Conservation (phyloP, 495 filamentous ascomycete species). For the Xeromyces bisporus region DNA sequence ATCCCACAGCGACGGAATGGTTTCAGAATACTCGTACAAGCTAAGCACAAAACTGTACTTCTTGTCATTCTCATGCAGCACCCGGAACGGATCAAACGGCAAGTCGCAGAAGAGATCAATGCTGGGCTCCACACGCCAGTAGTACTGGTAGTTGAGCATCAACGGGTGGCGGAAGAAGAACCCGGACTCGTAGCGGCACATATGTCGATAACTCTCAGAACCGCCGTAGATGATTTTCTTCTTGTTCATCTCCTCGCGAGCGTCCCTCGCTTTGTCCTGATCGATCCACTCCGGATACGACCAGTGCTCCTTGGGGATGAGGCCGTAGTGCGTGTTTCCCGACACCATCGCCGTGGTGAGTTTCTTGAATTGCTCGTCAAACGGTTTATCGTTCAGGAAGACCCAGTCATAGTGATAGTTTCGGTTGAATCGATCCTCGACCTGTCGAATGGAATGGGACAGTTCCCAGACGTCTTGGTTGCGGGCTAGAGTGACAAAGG, state of each 20-base stretch:
- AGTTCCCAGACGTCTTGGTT: slow-evolving; percentile 95
- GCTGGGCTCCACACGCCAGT: slow-evolving; percentile 85
- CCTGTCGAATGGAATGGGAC: slow-evolving; percentile 76
- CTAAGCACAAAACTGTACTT: slow-evolving; percentile 83
- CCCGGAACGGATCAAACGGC: slow-evolving; percentile 68
- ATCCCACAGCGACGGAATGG: slow-evolving; percentile 91
- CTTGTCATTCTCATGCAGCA: slow-evolving; percentile 75
- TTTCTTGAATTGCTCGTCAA: slow-evolving; percentile 82
- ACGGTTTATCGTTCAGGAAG: slow-evolving; percentile 89
- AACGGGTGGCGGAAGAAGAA: slow-evolving; percentile 81
- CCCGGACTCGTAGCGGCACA: slow-evolving; percentile 86
- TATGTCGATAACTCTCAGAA: slow-evolving; percentile 78
- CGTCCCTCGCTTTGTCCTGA: slow-evolving; percentile 63
- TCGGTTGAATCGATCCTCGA: slow-evolving; percentile 94
- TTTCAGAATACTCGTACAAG: slow-evolving; percentile 89
- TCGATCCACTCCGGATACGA: slow-evolving; percentile 79
- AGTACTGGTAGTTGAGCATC: slow-evolving; percentile 76
- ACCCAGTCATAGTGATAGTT: slow-evolving; percentile 98
- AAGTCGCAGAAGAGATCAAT: slow-evolving; percentile 80
- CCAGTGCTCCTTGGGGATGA: slow-evolving; percentile 75
- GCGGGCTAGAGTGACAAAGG: slow-evolving; percentile 87
- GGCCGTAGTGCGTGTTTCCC: slow-evolving; percentile 75
- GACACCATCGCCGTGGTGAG: slow-evolving; percentile 80
- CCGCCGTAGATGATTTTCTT: slow-evolving; percentile 91
- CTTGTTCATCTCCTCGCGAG: slow-evolving; percentile 68